Evolutionary conservation across 2,329 filamentous ascomycete genomes (phyloP).

Genomic region (Aspergillus jensenii): DNA sequence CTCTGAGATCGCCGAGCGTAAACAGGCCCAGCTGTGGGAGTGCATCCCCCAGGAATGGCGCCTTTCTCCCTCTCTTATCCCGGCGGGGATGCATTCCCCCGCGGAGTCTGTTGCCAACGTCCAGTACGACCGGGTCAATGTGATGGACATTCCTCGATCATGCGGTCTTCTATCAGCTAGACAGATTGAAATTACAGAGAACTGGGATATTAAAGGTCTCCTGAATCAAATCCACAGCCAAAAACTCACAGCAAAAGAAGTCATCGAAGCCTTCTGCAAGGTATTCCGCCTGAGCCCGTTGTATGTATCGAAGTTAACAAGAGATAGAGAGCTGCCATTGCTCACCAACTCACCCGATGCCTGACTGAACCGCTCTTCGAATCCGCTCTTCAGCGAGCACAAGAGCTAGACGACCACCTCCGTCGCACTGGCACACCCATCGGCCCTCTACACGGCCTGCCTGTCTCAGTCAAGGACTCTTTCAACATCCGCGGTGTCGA

Average conservation of each 20-base stretch:
- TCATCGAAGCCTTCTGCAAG: slow-evolving; percentile 57
- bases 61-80: slow-evolving; percentile 33
- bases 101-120: slow-evolving; percentile 37
- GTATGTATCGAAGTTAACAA: background rate
- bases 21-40: slow-evolving; percentile 39
- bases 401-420: slow-evolving; percentile 49
- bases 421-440: slow-evolving; percentile 41
- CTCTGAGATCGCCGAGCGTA: slow-evolving; percentile 36
- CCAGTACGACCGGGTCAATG: slow-evolving; percentile 35
- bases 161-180: slow-evolving; percentile 52
- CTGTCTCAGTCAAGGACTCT: slow-evolving; percentile 53
- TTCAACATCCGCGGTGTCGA: slow-evolving; percentile 51
- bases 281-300: slow-evolving; percentile 14
- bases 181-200: slow-evolving; percentile 58
- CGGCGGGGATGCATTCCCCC: slow-evolving; percentile 34
- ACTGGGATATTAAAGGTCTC: slow-evolving; percentile 46
- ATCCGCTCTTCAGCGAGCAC: slow-evolving; percentile 49
- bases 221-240: slow-evolving; percentile 34
- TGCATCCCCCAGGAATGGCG: slow-evolving; percentile 43
- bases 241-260: slow-evolving; percentile 43
- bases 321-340: slow-evolving; percentile 35
- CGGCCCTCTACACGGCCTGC: slow-evolving; percentile 64
- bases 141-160: slow-evolving; percentile 52
- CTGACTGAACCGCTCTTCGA: slow-evolving; percentile 54
- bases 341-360: slow-evolving; percentile 47